Percentiles rank a stretch among this genome's conserved stretches.
These are phyloP conservation scores for Exobasidium rhododendri DNA, from an alignment of 1,284 basidiomycete genomes.

Conservation along the genomic window DNA sequence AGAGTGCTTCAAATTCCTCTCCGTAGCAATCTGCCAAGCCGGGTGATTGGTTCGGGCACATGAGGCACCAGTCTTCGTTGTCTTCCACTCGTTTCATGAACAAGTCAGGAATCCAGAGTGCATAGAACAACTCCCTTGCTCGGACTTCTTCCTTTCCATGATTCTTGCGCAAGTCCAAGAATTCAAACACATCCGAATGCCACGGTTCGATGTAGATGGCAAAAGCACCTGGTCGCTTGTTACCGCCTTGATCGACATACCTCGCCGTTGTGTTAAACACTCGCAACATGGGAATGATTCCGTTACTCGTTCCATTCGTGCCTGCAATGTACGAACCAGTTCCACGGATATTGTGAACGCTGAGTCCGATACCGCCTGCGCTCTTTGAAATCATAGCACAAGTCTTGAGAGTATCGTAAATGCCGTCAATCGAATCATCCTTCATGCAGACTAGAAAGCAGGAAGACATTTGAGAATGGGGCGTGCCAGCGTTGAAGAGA, in stretches of 20 bases:
- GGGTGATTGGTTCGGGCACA: slow-evolving; percentile 96
- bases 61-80: slow-evolving; percentile 87
- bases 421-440: slow-evolving; percentile 98
- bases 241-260: slow-evolving; percentile 98
- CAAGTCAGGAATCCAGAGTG: slow-evolving; percentile 95
- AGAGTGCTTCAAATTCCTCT: slow-evolving; percentile 85
- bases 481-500: slow-evolving; percentile 97
- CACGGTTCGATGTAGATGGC: slow-evolving; percentile 96
- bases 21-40: slow-evolving; percentile 85
- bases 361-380: slow-evolving; percentile 94
- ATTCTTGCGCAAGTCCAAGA: slow-evolving; percentile 97
- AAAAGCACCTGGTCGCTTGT: slow-evolving; percentile 98
- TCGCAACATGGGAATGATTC: slow-evolving; percentile 98
- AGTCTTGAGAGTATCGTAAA: slow-evolving; percentile 96
- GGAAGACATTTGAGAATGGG: slow-evolving; percentile 88
- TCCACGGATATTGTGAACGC: slow-evolving; percentile 93
- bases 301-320: slow-evolving; percentile 97
- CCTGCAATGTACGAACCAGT: slow-evolving; percentile 85
- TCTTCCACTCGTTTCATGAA: slow-evolving; percentile 63
- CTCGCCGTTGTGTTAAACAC: slow-evolving; percentile 97
- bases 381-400: slow-evolving; percentile 99
- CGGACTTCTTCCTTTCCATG: slow-evolving; percentile 98
- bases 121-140: slow-evolving; percentile 96
- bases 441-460: slow-evolving; percentile 99
- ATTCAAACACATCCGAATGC: slow-evolving; percentile 97